Conservation (phyloP, 805 yeast genomes). For the Starmerella riodocensis region DNA sequence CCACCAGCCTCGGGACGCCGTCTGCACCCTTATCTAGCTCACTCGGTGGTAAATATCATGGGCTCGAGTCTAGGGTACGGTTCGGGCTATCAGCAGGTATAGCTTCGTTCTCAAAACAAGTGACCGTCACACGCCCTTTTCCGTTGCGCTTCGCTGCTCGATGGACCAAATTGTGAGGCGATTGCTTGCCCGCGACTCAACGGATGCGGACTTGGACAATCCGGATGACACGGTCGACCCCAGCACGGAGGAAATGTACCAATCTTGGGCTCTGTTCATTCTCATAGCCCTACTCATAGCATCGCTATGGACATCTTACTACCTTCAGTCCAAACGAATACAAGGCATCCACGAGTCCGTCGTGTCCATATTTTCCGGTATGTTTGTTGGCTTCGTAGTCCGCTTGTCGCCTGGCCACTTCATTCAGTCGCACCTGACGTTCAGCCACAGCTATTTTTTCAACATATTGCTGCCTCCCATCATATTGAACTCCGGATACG, state of each 20-base stretch:
- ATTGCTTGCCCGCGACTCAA: conserved; percentile 25
- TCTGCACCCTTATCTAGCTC: too few species aligned
- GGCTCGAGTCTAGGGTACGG: too few species aligned
- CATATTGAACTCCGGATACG: conserved; percentile 91
- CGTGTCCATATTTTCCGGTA: conserved; percentile 87
- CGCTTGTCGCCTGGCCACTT: conserved; percentile 91
- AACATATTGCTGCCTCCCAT: conserved; percentile 91
- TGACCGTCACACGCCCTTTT: neutral
- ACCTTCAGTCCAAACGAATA: conserved; percentile 76
- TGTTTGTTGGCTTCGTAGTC: conserved; percentile 85
- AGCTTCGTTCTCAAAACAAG: too few species aligned
- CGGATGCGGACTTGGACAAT: conserved; percentile 29
- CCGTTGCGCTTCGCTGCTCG: neutral
- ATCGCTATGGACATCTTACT: conserved; percentile 92
- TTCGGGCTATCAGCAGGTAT: too few species aligned
- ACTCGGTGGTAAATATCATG: too few species aligned
- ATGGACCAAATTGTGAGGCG: conserved; percentile 2
- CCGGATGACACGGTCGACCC: conserved; percentile 56
- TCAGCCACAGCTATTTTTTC: conserved; percentile 87
- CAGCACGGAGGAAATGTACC: conserved; percentile 83
- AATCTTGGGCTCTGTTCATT: conserved; percentile 94
- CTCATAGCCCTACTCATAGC: conserved; percentile 64
- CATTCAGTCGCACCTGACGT: conserved; percentile 92
- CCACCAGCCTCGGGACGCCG: too few species aligned
- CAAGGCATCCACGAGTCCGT: conserved; percentile 98